phyloP scores from a whole-genome alignment of 805 yeast species.

The Yamadazyma kitorensis region DNA sequence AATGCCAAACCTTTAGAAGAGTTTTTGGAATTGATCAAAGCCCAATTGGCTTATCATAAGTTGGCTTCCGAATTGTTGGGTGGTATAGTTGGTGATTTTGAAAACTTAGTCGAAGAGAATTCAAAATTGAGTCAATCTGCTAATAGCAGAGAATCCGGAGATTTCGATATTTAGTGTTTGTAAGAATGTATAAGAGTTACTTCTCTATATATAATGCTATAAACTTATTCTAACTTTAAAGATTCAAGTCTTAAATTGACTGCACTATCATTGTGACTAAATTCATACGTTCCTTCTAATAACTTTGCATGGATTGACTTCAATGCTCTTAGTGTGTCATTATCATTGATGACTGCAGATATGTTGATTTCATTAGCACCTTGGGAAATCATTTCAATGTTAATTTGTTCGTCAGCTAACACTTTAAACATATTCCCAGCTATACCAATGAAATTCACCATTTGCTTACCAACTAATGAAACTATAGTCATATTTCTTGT shows the following conservation, averaged over 20 bases:
- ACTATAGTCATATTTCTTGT: constrained; percentile 86
- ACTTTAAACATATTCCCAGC: constrained; percentile 97
- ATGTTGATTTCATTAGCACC: constrained; percentile 98
- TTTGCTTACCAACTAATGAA: constrained; percentile 92
- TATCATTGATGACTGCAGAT: constrained; percentile 86
- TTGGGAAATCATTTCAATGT: constrained; percentile 97
- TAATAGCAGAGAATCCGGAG: constrained; percentile 29
- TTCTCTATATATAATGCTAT: constrained; percentile 1
- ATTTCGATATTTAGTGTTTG: constrained; percentile 27
- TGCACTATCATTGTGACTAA: constrained; percentile 21
- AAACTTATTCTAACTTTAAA: constrained; percentile 17
- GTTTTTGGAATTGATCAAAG: constrained; percentile 65
- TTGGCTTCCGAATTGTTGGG: constrained; percentile 67
- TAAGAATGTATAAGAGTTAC: constrained; percentile 1
- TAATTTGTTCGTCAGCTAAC: constrained; percentile 84
- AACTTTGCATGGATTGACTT: constrained; percentile 79
- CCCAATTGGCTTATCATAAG: constrained; percentile 80
- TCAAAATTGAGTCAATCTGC: constrained; percentile 12
- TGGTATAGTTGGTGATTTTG: constrained; percentile 61
- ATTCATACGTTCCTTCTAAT: constrained; percentile 44
- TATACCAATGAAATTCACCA: constrained; percentile 94
- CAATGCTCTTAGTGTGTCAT: constrained; percentile 80
- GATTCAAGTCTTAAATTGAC: constrained; percentile 31
- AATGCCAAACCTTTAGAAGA: constrained; percentile 66
- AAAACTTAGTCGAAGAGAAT: constrained; percentile 53